phyloP scores from a whole-genome alignment of 2,329 filamentous ascomycete genomes.

The Trichoderma koningiopsis region DNA sequence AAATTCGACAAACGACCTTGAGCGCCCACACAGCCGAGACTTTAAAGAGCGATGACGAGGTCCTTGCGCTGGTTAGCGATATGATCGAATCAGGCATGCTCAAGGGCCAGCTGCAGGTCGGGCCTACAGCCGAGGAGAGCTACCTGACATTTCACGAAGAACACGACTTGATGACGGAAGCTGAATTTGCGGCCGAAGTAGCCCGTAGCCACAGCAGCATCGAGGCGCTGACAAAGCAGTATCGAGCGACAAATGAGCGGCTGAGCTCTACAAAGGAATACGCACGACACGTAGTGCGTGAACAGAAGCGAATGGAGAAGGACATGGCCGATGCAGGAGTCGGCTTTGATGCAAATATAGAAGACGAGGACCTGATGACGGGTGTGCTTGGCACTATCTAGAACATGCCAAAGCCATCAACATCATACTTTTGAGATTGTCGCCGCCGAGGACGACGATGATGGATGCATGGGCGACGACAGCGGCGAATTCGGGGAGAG shows the following conservation, averaged over 20 bases:
- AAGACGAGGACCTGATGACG: conserved; percentile 65
- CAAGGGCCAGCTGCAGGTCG: conserved; percentile 53
- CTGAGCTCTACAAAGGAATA: conserved; percentile 60
- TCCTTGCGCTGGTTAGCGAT: conserved; percentile 50
- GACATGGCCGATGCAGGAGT: conserved; percentile 41
- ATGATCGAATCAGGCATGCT: conserved; percentile 61
- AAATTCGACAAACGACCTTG: conserved; percentile 54
- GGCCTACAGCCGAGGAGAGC: conserved; percentile 44
- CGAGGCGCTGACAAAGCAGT: conserved; percentile 48
- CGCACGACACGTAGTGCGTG: conserved; percentile 49
- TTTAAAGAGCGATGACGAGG: conserved; percentile 47
- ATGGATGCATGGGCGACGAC: background rate
- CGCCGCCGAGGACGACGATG: background rate
- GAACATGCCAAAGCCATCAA: background rate
- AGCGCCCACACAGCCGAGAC: conserved; percentile 55
- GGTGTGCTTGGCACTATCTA: conserved; percentile 39
- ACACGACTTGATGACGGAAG: conserved; percentile 50
- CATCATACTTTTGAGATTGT: background rate
- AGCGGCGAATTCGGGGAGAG: background rate
- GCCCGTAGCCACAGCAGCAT: conserved; percentile 46
- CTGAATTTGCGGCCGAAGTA: conserved; percentile 53
- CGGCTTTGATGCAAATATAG: conserved; percentile 52
- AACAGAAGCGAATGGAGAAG: conserved; percentile 51
- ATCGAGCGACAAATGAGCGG: conserved; percentile 56
- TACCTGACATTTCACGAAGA: conserved; percentile 56